Evolutionary conservation across 2,329 filamentous ascomycete species (phyloP), one percentile per base, ranked within the genome.

Genomic region (Didymella exigua): DNA sequence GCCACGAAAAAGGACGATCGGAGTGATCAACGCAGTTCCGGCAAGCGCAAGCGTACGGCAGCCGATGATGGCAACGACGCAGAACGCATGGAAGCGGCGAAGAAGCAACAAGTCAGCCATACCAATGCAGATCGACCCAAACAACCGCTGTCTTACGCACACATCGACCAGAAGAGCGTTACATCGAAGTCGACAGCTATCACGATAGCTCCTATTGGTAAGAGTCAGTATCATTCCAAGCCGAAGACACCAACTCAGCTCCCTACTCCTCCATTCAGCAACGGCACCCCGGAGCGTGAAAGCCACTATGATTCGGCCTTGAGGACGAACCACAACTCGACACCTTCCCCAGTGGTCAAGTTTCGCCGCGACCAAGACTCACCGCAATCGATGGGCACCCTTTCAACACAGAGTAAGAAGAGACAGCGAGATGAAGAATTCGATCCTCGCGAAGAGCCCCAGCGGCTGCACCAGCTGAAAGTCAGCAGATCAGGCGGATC

Each of bases 31-130:
- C 9, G 11, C 27, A 29, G 21, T 14, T 19, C 27, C 16, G n/a
- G 4, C 2, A 54, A 54, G 24, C 50, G 38, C 18, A 43, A 48
- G 19, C 30, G 50, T 4, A 16, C 27, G 5, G n/a, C 11, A 1
- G 5, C 30, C 3, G 38, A 27, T 0, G 14, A 5, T 3, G n/a
- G 21, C 8, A 24, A 31, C 1, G 24, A 47, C 11, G n/a, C 16
- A 7, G 8, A 23, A 21, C n/a, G 10, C 31, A 19, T 24, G 2
- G 18, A 16, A 5, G 10, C 5, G 10, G 29, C 10, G 24, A 51
- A 51, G n/a, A 54, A 38, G 26, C 44, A 33, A 6, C 37, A 36
- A 11, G 4, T 9, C 1, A 33, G 18, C 19, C 10, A 5, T 27
- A 14, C 9, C 9, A n/a, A 14, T 7, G 8, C 2, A 2, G 3